Percentiles rank a stretch among this genome's conserved stretches.
phyloP scores from a whole-genome alignment of 805 yeast genomes.

The Nakazawaea peltata region DNA sequence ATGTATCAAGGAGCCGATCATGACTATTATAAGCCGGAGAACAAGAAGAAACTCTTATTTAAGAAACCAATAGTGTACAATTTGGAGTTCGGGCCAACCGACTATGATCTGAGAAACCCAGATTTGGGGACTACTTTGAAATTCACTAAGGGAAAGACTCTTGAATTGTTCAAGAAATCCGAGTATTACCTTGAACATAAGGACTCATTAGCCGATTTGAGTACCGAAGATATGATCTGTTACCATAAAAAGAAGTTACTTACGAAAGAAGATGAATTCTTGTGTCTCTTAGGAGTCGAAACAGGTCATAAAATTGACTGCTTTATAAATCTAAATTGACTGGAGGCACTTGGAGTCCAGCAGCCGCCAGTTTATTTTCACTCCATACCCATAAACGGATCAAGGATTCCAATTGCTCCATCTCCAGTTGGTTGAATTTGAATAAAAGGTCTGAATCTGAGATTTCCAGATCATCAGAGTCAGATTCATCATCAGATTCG shows the following conservation, averaged over 20 bases:
- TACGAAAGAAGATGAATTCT: conserved; percentile 33
- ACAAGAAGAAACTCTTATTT: conserved; percentile 14
- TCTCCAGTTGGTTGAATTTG: conserved; percentile 14
- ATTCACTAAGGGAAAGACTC: conserved; percentile 50
- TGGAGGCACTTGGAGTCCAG: conserved; percentile 6
- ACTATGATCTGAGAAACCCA: conserved; percentile 54
- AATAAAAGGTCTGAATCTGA: conserved; percentile 14
- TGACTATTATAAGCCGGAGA: conserved; percentile 11
- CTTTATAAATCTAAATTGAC: conserved; percentile 15
- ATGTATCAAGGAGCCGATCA: conserved; percentile 16
- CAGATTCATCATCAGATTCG: conserved; percentile 10
- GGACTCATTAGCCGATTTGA: conserved; percentile 10
- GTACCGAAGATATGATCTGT: conserved; percentile 24
- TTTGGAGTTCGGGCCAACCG: conserved; percentile 78
- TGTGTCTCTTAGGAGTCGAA: conserved; percentile 43
- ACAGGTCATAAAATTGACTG: conserved; percentile 42
- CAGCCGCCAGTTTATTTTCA: conserved; percentile 4
- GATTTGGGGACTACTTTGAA: conserved; percentile 64
- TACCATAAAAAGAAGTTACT: conserved; percentile 24
- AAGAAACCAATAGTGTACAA: conserved; percentile 45
- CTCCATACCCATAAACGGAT: conserved; percentile 21
- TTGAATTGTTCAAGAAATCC: conserved; percentile 44
- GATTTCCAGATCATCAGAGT: conserved; percentile 15
- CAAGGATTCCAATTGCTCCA: conserved; percentile 17
- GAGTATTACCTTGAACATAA: conserved; percentile 16